phyloP scores from a whole-genome alignment of 306 rosid genomes.

The Cucurbita moschata region DNA sequence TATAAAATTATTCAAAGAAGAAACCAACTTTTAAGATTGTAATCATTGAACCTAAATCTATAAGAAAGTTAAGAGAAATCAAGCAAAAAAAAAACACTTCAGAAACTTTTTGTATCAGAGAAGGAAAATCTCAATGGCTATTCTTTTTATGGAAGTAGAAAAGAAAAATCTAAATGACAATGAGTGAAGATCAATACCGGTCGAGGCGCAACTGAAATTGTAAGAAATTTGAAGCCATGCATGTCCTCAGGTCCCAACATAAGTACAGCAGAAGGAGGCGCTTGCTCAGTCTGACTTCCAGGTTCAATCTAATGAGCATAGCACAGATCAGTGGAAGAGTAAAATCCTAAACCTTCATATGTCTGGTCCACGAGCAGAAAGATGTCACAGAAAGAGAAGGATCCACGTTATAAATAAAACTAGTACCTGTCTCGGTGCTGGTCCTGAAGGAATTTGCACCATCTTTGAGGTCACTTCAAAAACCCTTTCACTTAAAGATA shows the following conservation, averaged over 20 bases:
- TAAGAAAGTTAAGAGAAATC: background rate
- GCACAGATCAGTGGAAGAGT: conserved; percentile 14
- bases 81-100: background rate
- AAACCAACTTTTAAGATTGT: background rate
- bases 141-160: background rate
- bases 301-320: conserved; percentile 64
- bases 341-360: background rate
- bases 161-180: conserved; percentile 8
- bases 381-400: background rate
- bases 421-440: conserved; percentile 87
- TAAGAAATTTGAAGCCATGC: conserved; percentile 82
- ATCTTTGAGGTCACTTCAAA: conserved; percentile 80
- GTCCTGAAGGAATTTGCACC: conserved; percentile 95
- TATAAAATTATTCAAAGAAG: background rate
- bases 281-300: conserved; percentile 97
- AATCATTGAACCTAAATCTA: background rate
- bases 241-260: conserved; percentile 77
- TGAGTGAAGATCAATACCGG: conserved; percentile 48
- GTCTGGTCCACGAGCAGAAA: background rate
- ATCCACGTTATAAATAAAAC: conserved; percentile 1
- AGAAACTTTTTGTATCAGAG: background rate
- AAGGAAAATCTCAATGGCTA: background rate
- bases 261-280: conserved; percentile 82
- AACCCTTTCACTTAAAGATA: conserved; percentile 47
- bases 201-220: conserved; percentile 98